phyloP scores from a whole-genome alignment of 768 basidiomycete genomes.

The Mycena haematopus region DNA sequence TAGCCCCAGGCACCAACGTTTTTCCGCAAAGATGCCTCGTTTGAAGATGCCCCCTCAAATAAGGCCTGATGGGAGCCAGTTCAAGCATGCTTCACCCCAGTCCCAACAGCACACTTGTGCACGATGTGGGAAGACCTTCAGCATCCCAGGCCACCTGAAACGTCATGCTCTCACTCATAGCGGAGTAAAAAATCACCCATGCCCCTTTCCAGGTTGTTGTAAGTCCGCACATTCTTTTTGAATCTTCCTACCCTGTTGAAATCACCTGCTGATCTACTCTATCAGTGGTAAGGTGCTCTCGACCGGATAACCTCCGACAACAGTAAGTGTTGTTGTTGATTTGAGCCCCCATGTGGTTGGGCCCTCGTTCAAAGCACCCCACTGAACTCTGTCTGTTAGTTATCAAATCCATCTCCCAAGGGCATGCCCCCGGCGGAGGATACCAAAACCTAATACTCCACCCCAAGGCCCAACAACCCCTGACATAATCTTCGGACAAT shows the following conservation, averaged over 20 bases:
- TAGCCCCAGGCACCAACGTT: too few relatives aligned
- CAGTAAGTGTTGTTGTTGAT: slow-evolving; percentile 18
- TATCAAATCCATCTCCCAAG: slow-evolving; percentile 7
- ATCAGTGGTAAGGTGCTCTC: slow-evolving; percentile 48
- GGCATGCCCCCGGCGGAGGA: neutral
- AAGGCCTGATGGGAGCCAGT: too few relatives aligned
- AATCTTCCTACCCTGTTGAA: neutral
- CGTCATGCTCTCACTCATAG: slow-evolving; percentile 70
- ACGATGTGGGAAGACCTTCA: slow-evolving; percentile 62
- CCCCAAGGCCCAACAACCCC: neutral
- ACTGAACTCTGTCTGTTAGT: neutral
- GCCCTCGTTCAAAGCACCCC: neutral
- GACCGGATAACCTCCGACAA: slow-evolving; percentile 64
- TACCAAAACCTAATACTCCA: neutral
- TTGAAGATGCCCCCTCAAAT: too few relatives aligned
- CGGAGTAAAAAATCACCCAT: slow-evolving; percentile 72
- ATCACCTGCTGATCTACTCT: neutral
- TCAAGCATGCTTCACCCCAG: too few relatives aligned
- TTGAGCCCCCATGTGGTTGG: neutral
- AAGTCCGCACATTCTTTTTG: neutral
- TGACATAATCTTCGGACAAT: neutral
- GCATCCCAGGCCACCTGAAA: slow-evolving; percentile 69
- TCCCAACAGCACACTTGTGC: slow-evolving; percentile 50
- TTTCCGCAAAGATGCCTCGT: too few relatives aligned
- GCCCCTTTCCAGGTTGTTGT: slow-evolving; percentile 74